phyloP scores from a whole-genome alignment of 108 stramenopile species.

The Asterionellopsis glacialis region DNA sequence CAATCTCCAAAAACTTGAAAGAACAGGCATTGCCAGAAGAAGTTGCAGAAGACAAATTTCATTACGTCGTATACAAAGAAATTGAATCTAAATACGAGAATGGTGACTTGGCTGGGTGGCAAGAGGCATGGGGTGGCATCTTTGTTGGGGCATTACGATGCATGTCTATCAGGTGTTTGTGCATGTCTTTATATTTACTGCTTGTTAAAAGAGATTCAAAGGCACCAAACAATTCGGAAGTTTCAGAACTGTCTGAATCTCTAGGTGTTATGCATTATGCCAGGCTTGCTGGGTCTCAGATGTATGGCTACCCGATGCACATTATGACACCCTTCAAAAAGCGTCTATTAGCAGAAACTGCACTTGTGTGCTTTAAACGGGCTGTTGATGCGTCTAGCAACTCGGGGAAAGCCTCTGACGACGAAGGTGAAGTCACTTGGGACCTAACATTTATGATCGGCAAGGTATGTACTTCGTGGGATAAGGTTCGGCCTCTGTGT shows the following conservation, averaged over 20 bases:
- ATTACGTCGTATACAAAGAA: constrained; percentile 28
- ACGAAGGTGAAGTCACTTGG: constrained; percentile 43
- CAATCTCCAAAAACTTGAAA: constrained; percentile 4
- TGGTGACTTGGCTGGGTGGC: constrained; percentile 55
- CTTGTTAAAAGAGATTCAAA: constrained; percentile 26
- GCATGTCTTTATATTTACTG: constrained; percentile 37
- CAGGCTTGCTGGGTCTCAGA: constrained; percentile 62
- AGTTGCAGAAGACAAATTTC: neutral
- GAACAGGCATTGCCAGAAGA: constrained; percentile 7
- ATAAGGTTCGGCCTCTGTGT: neutral
- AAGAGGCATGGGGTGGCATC: constrained; percentile 80
- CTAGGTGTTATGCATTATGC: constrained; percentile 61
- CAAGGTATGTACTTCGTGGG: constrained; percentile 38
- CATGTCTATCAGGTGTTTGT: constrained; percentile 44
- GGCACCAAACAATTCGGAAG: constrained; percentile 16
- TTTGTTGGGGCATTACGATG: constrained; percentile 62
- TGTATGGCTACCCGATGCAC: constrained; percentile 75
- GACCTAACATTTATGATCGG: constrained; percentile 79
- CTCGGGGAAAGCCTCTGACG: constrained; percentile 18
- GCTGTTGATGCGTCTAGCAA: constrained; percentile 33
- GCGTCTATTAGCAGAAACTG: constrained; percentile 44
- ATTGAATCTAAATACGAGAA: constrained; percentile 36
- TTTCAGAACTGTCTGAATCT: constrained; percentile 64
- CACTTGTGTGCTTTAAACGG: constrained; percentile 53
- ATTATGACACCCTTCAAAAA: constrained; percentile 46